A percentile compares a stretch with the other conserved stretches of the same genome.
phyloP scores from a whole-genome alignment of 148 eudicot species.

The Diospyros kaki region DNA sequence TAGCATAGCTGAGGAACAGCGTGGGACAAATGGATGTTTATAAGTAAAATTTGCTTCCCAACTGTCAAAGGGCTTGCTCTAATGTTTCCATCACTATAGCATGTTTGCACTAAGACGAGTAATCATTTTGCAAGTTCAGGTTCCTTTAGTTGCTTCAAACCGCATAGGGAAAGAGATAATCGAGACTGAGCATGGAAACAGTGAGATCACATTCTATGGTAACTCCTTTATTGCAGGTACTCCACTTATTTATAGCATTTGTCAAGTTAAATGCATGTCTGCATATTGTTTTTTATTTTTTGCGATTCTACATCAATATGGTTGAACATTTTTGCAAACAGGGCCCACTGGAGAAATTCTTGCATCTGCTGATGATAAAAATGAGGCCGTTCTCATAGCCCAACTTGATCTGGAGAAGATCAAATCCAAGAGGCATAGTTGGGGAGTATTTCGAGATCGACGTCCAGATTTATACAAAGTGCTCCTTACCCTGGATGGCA shows the following conservation, averaged over 20 bases:
- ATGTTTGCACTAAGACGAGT: background rate
- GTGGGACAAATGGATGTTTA: no score
- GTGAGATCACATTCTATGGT: constrained; percentile 88
- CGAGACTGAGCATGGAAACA: constrained; percentile 79
- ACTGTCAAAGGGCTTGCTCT: no score
- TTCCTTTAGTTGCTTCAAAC: constrained; percentile 88
- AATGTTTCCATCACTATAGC: no score
- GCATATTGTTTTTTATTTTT: no score
- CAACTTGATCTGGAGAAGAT: constrained; percentile 68
- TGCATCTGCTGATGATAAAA: constrained; percentile 64
- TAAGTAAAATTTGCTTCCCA: no score
- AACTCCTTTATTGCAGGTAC: constrained; percentile 36
- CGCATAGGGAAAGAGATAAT: constrained; percentile 80
- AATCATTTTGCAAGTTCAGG: constrained; percentile 34
- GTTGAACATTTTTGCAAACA: constrained; percentile 16
- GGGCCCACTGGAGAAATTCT: constrained; percentile 85
- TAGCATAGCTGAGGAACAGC: no score
- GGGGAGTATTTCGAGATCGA: constrained; percentile 73
- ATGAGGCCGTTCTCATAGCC: constrained; percentile 68
- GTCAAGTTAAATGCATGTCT: background rate
- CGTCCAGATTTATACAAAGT: no score
- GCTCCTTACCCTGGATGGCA: no score
- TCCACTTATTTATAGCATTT: background rate
- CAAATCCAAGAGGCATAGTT: constrained; percentile 65
- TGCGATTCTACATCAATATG: background rate